Conservation (phyloP, 2,329 filamentous ascomycete genomes). For the Trichoderma koningii region DNA sequence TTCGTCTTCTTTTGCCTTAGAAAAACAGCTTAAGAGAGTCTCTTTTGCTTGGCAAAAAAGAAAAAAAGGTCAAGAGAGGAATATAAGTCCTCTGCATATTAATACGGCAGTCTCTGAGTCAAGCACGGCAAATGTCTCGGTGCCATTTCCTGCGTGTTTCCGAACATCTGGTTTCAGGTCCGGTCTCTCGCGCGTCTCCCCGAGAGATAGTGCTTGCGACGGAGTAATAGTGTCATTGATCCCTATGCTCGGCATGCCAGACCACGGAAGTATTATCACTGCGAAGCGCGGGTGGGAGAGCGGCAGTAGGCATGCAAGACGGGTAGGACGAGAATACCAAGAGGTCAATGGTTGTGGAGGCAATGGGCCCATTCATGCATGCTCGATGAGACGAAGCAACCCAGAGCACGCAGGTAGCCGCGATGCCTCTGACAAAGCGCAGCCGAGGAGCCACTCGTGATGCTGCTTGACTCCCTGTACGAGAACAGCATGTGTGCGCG, state of each 20-base stretch:
- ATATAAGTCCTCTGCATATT: no score
- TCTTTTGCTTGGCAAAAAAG: no score
- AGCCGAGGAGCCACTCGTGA: not conserved
- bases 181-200: conserved; percentile 1
- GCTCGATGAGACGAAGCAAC: not conserved
- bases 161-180: conserved; percentile 19
- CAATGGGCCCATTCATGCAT: conserved; percentile 7
- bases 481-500: no score
- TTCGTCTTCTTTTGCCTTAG: no score
- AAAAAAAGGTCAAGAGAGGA: no score
- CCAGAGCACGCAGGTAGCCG: conserved; percentile 1
- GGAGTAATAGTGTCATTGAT: not conserved
- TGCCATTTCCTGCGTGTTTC: conserved; percentile 10
- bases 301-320: no score
- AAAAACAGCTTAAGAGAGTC: no score
- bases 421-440: not conserved
- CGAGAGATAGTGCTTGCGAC: conserved; percentile 11
- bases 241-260: not conserved
- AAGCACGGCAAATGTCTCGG: conserved; percentile 11
- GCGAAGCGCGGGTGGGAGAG: no score
- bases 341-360: not conserved
- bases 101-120: not conserved
- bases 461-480: not conserved
- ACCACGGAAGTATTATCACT: not conserved
- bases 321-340: not conserved